phyloP scores from a whole-genome alignment of 441 rosid species.

The Croton laevigatus region DNA sequence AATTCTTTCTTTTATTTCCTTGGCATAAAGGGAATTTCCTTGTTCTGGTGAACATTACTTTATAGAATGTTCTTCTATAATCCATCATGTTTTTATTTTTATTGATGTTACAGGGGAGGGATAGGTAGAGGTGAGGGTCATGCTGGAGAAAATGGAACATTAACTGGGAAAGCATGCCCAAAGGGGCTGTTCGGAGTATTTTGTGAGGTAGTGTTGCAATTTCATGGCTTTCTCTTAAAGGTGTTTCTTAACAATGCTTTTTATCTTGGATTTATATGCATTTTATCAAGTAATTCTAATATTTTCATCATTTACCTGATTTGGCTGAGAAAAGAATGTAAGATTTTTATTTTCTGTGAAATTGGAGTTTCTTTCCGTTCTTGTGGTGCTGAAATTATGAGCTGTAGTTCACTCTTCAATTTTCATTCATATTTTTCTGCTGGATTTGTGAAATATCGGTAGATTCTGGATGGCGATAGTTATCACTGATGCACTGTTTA shows the following conservation, averaged over 20 bases:
- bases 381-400: constrained; percentile 3
- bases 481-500: neutral
- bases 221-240: neutral
- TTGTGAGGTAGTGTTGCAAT: constrained; percentile 58
- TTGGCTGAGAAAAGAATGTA: neutral
- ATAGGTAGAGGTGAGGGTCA: constrained; percentile 49
- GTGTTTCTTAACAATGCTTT: neutral
- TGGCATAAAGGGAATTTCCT: neutral
- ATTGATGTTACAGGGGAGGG: constrained; percentile 63
- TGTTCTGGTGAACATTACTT: constrained; percentile 11
- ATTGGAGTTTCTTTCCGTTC: constrained; percentile 5
- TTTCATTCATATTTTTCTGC: neutral
- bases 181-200: constrained; percentile 88
- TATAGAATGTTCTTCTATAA: constrained; percentile 15
- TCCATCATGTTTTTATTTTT: neutral
- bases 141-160: constrained; percentile 80
- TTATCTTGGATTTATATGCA: neutral
- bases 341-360: neutral
- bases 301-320: neutral
- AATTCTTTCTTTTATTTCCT: neutral
- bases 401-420: neutral
- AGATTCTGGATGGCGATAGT: neutral
- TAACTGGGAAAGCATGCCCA: constrained; percentile 92
- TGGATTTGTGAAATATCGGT: neutral
- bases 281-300: neutral